Base-by-base conservation (phyloP, 495 filamentous ascomycete genomes). In the Amorphotheca resinae region DNA sequence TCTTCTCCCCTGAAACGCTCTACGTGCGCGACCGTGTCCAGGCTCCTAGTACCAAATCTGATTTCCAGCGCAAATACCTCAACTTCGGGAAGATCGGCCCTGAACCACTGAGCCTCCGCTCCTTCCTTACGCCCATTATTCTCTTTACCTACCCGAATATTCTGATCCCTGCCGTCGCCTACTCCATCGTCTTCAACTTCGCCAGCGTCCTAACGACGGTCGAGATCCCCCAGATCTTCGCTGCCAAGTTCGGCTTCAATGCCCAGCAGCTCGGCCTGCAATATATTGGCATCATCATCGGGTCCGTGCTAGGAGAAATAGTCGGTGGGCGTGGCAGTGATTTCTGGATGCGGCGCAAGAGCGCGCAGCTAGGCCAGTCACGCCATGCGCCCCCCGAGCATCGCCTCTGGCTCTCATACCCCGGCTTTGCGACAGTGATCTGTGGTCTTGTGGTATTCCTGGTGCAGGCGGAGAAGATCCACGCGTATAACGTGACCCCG, bases 1-100 rank as follows among this genome's bases (percentile, higher is more conserved):
- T 74, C 64, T 57, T 75, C 14, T 66, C 69, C 16, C 68, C 70
- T 0, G 73, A 77, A 52, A 74, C 73, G 11, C 70, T 64, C 32
- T 76, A 71, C 48, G 45, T 73, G 22, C 46, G 46, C 25, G 53
- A 51, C 32, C 21, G 12, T 4, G 5, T 8, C 2, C 21, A 11
- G n/a, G 39, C 55, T 34, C 45, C 51, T 15, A 42, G 50, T 16
- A 45, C 50, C 15, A 17, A 45, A 8, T 43, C 49, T 5, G 48
- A 59, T 8, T 46, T 33, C 20, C 59, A 55, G 44, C 62, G 63
- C 32, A 50, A 64, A 42, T 70, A 69, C 48, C 46, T 70, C 38
- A 60, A 47, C 11, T 53, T 74, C 47, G 54, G 59, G n/a, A 63
- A 62, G 26, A 68, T 73, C 36, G 66, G 70, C 48, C 64, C 68